A percentile compares a stretch with the other conserved stretches of the same genome.
These are phyloP conservation scores for Dioscorea alata DNA, from an alignment of 106 monocot species.

Conservation along the genomic window DNA sequence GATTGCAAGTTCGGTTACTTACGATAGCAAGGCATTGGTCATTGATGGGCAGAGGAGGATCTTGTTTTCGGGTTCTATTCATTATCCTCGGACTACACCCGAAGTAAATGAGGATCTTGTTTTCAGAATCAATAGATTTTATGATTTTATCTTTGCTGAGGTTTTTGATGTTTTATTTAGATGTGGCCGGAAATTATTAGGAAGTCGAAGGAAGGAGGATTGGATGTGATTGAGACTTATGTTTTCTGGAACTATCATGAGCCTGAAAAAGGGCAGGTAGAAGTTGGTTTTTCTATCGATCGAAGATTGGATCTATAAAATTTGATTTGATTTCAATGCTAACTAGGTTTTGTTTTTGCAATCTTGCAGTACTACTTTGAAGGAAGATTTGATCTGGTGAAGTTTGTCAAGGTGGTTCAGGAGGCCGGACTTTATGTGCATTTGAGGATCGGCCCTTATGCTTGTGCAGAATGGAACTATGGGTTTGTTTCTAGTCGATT, in stretches of 20 bases:
- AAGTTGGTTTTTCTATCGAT: background rate
- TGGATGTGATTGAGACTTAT: constrained; percentile 67
- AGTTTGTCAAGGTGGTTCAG: constrained; percentile 28
- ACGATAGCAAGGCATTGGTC: constrained; percentile 27
- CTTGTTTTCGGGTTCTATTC: constrained; percentile 44
- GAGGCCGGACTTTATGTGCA: constrained; percentile 29
- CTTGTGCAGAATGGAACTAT: constrained; percentile 49
- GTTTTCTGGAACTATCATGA: constrained; percentile 76
- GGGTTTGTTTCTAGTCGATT: constrained; percentile 16
- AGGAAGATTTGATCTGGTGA: constrained; percentile 35
- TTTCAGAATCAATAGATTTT: background rate
- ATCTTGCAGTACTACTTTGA: constrained; percentile 34
- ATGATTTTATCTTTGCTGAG: background rate
- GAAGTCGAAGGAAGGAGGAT: constrained; percentile 61
- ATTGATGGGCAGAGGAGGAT: constrained; percentile 35
- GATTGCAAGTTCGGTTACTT: constrained; percentile 9
- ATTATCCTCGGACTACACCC: constrained; percentile 45
- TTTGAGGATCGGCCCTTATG: constrained; percentile 39
- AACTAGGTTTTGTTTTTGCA: background rate
- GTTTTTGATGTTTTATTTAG: constrained; percentile 10
- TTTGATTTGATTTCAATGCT: background rate
- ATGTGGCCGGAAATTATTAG: constrained; percentile 58
- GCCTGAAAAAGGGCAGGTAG: constrained; percentile 29
- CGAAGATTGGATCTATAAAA: no score
- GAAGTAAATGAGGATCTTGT: constrained; percentile 12